Evolutionary conservation across 2,329 filamentous ascomycete species (phyloP).

Genomic region (Trichophyton simii): DNA sequence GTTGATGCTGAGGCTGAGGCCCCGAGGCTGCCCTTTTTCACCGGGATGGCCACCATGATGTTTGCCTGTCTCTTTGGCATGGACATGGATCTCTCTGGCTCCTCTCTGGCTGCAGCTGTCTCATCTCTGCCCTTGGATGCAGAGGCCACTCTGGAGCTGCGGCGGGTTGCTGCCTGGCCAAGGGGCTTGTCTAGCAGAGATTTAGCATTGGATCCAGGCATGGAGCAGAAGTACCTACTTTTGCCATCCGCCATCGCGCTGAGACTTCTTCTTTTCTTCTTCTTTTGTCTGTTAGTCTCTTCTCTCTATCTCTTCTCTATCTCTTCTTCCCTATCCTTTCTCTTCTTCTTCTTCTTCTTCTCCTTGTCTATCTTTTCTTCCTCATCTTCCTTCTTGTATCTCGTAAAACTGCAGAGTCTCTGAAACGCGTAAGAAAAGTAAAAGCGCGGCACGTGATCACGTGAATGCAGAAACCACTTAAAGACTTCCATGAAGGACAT

Average conservation of each 20-base stretch:
- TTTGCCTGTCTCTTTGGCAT: background rate
- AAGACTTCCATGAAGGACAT: background rate
- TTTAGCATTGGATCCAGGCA: background rate
- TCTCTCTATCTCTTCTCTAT: background rate
- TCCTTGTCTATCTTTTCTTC: background rate
- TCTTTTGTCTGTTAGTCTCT: background rate
- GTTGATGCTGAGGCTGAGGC: slow-evolving; percentile 23
- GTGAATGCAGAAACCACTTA: slow-evolving; percentile 11
- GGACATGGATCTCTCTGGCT: background rate
- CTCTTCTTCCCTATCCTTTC: background rate
- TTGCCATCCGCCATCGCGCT: background rate
- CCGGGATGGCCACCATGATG: background rate
- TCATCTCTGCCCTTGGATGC: background rate
- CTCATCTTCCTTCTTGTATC: background rate
- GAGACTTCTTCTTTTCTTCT: no score
- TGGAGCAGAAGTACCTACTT: background rate
- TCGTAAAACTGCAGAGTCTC: background rate
- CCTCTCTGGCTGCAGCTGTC: background rate
- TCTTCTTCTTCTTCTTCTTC: background rate
- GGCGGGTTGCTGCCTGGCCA: background rate
- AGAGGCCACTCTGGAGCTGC: background rate
- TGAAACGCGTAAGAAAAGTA: slow-evolving; percentile 9
- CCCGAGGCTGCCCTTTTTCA: slow-evolving; percentile 16
- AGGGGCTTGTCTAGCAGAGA: background rate
- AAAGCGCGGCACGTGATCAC: slow-evolving; percentile 15